Percentiles rank a stretch among this genome's conserved stretches.
Conservation (phyloP, 2,329 filamentous ascomycete genomes). For the Pseudonectria foliicola region DNA sequence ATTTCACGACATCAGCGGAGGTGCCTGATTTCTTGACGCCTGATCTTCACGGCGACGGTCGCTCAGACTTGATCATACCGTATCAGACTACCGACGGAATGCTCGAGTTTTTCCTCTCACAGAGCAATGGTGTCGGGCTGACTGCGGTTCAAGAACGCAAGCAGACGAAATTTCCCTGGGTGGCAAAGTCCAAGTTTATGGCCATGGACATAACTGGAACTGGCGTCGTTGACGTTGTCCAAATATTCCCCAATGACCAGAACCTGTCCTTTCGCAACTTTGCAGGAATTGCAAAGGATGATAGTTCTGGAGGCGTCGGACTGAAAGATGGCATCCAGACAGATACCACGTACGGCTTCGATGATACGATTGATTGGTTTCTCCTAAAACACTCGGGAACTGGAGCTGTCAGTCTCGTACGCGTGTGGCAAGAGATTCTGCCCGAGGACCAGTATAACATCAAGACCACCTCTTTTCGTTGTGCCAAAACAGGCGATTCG, state of each 20-base stretch:
- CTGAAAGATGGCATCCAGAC: background rate
- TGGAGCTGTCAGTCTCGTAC: background rate
- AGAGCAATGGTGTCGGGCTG: conserved; percentile 1
- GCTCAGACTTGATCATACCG: conserved; percentile 1
- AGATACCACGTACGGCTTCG: background rate
- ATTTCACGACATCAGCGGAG: too few relatives aligned
- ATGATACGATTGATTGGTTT: conserved; percentile 1
- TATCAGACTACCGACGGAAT: background rate
- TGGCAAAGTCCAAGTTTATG: conserved; percentile 1
- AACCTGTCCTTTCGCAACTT: conserved; percentile 1
- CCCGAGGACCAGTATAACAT: background rate
- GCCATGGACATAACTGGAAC: background rate
- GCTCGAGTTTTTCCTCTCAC: background rate
- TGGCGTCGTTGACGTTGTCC: conserved; percentile 1
- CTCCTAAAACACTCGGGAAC: background rate
- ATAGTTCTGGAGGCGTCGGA: background rate
- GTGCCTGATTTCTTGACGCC: background rate
- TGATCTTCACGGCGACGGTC: conserved; percentile 1
- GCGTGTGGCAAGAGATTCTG: background rate
- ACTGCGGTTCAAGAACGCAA: background rate
- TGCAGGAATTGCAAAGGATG: background rate
- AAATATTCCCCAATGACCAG: conserved; percentile 1
- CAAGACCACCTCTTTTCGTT: conserved; percentile 1
- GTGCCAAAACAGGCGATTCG: background rate
- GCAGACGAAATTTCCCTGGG: background rate